A percentile compares a stretch with the other conserved stretches of the same genome.
Conservation (phyloP, 1,284 basidiomycete genomes). For the Sanguinoderma infundibulare region DNA sequence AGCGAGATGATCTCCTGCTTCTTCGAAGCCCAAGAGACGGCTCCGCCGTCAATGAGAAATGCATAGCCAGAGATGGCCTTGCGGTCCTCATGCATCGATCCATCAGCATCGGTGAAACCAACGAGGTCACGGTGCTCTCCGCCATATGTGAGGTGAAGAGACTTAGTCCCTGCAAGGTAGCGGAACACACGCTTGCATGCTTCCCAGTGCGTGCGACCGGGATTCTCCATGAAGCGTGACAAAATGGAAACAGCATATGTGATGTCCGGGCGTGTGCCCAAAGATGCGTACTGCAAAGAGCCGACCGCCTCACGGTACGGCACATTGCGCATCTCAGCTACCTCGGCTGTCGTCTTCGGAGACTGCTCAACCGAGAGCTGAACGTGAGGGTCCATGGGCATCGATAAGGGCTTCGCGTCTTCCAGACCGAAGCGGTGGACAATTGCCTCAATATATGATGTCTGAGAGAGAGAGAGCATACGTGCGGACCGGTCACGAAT, state of each 20-base stretch:
- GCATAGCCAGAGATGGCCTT: conserved; percentile 41
- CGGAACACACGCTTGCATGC: conserved; percentile 25
- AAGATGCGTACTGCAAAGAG: conserved; percentile 15
- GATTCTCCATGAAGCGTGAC: conserved; percentile 13
- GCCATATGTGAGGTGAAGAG: conserved; percentile 7
- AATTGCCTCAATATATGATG: conserved; percentile 40
- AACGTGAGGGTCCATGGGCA: conserved; percentile 25
- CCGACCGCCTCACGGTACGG: conserved; percentile 17
- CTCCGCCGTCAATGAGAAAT: conserved; percentile 28
- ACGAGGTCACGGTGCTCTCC: background rate
- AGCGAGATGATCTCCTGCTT: conserved; percentile 4
- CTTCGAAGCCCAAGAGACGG: conserved; percentile 8
- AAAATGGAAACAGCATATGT: conserved; percentile 13
- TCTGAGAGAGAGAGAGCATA: conserved; percentile 40
- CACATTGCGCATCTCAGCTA: conserved; percentile 6
- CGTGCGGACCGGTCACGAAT: conserved; percentile 27
- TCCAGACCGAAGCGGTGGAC: conserved; percentile 33
- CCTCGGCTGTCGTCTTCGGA: conserved; percentile 1
- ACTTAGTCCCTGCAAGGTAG: conserved; percentile 19
- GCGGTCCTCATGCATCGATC: conserved; percentile 23
- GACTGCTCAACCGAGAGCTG: conserved; percentile 19
- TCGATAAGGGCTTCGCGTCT: conserved; percentile 19
- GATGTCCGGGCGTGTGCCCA: conserved; percentile 20
- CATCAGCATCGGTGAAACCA: conserved; percentile 2
- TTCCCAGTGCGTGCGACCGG: conserved; percentile 25